Base-by-base conservation (phyloP, 2,329 filamentous ascomycete species). In the Claviceps arundinis region DNA sequence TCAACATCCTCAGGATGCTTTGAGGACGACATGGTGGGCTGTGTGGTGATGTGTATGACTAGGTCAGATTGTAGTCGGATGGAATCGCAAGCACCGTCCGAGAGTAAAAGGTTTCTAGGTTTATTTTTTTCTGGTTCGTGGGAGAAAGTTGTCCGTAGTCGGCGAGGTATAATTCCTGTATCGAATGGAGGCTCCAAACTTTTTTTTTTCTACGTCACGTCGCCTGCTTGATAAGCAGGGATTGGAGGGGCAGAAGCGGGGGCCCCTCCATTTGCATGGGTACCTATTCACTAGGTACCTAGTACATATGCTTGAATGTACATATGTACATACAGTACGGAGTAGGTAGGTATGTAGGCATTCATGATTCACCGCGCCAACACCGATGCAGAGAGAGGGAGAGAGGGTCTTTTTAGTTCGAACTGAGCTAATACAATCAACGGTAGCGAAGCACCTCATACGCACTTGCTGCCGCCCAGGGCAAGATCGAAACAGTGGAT, bases 1-100 rank as follows among this genome's bases (percentile, higher is more conserved):
- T 62, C n/a, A 34, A 60, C 60, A 50, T 60, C 56, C 47, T 50
- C 46, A 42, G 50, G 38, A 53, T 55, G 58, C 52, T 61, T 60
- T 42, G 63, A 60, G 54, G 63, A 60, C 48, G 64, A 63, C 64
- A 66, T 66, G 57, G 56, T 57, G 55, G 57, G 30, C 13, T 45
- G 40, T 8, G n/a, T 8, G 40, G 40, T 42, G 40, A 17, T 42
- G 14, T 46, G 13, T 47, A 11, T 41, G 38, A n/a, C 3, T 16
- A 8, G n/a, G n/a, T 41, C 6, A 41, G 38, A 30, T 30, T 2
- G 6, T 17, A 17, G n/a, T 42, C n/a, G 40, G 40, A 11, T 42
- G 40, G 19, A 13, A 17, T 37, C 4, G 17, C 5, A 22, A 40
- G 14, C 38, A n/a, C 45, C 17, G 30, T 19, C 34, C 16, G 46